Conservation (phyloP, 768 basidiomycete species). For the Tricholomella constricta region DNA sequence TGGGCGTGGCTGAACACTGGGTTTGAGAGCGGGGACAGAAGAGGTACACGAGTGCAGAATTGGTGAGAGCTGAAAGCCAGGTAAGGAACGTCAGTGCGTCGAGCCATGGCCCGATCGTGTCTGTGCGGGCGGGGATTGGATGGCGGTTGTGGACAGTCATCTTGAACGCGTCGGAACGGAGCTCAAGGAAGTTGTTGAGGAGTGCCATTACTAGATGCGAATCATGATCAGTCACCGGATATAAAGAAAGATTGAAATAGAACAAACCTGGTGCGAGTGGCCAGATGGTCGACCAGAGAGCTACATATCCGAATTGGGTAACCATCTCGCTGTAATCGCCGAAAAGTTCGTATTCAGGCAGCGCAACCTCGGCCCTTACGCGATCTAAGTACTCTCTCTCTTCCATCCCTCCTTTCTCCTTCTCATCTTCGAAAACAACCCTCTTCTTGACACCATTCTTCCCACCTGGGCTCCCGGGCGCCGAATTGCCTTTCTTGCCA, state of each 20-base stretch:
- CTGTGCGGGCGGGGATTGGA: slow-evolving; percentile 84
- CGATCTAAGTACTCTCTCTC: slow-evolving; percentile 81
- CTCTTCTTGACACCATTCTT: slow-evolving; percentile 54
- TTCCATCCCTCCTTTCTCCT: slow-evolving; percentile 53
- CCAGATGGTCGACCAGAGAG: slow-evolving; percentile 93
- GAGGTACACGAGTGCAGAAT: slow-evolving; percentile 88
- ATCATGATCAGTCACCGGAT: neutral
- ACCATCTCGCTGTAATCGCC: slow-evolving; percentile 97
- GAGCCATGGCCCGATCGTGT: slow-evolving; percentile 94
- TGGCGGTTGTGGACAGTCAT: slow-evolving; percentile 83
- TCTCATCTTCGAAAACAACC: slow-evolving; percentile 73
- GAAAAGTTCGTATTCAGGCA: slow-evolving; percentile 82
- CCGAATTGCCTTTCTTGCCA: slow-evolving; percentile 35
- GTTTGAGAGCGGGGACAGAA: slow-evolving; percentile 49
- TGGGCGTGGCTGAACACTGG: slow-evolving; percentile 18
- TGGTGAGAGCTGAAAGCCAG: slow-evolving; percentile 88
- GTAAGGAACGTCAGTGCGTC: slow-evolving; percentile 84
- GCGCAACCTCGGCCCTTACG: slow-evolving; percentile 72
- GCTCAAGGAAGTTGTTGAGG: slow-evolving; percentile 90
- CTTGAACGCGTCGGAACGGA: slow-evolving; percentile 95
- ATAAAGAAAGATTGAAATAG: neutral
- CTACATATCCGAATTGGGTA: slow-evolving; percentile 91
- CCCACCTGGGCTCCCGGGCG: slow-evolving; percentile 14
- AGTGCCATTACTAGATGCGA: slow-evolving; percentile 66
- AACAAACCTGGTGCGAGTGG: slow-evolving; percentile 77